Evolutionary conservation across 306 rosid genomes (phyloP).

Genomic region (Geum urbanum): DNA sequence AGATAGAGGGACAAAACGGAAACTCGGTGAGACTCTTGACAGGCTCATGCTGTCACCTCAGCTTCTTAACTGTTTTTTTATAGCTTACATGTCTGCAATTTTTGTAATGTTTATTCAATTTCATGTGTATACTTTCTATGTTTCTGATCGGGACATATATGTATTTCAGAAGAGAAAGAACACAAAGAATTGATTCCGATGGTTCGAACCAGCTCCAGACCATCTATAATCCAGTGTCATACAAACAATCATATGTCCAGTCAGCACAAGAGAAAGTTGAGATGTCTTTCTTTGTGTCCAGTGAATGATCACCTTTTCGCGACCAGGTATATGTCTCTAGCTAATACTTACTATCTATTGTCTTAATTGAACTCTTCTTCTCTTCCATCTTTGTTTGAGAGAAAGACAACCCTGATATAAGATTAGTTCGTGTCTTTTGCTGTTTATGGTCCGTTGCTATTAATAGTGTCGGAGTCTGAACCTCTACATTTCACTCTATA

Average conservation of each 20-base stretch:
- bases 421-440: neutral
- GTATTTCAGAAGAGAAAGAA: conserved; percentile 70
- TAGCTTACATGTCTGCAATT: conserved; percentile 8
- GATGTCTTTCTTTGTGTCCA: conserved; percentile 73
- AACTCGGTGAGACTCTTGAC: conserved; percentile 49
- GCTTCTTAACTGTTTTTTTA: neutral
- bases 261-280: conserved; percentile 90
- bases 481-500: neutral
- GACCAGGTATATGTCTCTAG: conserved; percentile 51
- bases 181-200: conserved; percentile 59
- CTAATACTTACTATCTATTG: neutral
- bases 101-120: conserved; percentile 8
- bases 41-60: conserved; percentile 13
- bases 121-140: conserved; percentile 3
- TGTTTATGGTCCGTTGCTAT: neutral
- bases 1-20: conserved; percentile 71
- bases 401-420: neutral
- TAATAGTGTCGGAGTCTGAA: neutral
- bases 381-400: neutral
- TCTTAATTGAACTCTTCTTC: neutral
- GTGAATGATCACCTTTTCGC: conserved; percentile 80
- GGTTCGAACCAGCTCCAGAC: conserved; percentile 40
- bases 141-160: conserved; percentile 23
- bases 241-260: conserved; percentile 68
- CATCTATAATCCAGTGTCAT: conserved; percentile 41